Base-by-base conservation (phyloP, 768 basidiomycete genomes). In the Mycena rebaudengoi region DNA sequence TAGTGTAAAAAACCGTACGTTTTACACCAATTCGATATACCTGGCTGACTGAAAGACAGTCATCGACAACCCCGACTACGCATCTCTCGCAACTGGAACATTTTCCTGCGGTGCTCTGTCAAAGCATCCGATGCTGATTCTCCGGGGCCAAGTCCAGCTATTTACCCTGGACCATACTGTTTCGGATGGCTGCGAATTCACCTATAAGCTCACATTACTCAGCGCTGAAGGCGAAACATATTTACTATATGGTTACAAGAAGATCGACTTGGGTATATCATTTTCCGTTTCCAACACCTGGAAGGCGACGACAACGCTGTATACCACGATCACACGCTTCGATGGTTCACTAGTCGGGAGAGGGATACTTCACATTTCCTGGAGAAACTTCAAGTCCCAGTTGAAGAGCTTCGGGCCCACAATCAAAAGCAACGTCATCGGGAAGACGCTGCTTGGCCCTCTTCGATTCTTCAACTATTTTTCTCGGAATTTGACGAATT, bases 281-380 rank as follows among this genome's bases (percentile, higher is more conserved):
- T 65, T 67, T 55, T 64, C 62, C 21, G 30, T 26, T 20, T 40
- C 46, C 29, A 32, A 51, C 25, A 59, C 57, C 28, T 67, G 66
- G 68, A 64, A 58, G 49, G 65, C 65, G 30, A 60, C 62, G 20
- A 67, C 66, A 39, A 67, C 68, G 33, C 40, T 69, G 16, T 59
- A 59, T 61, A 60, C 62, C 4, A 69, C 66, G 7, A 56, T 69
- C n/a, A 65, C 56, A 16, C 40, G 48, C 43, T 13, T 40, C 10
- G 46, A 59, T 29, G 53, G 59, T n/a, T 46, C 59, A 54, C 43
- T 65, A 6, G 58, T 67, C 16, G 68, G 57, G 23, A 49, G 66
- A 20, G 66, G 66, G 28, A 41, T 39, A 10, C 48, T 65, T 7
- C 60, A 54, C 41, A 33, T 67, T 33, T 45, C 53, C 1, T 60